Base-by-base conservation (phyloP, 768 basidiomycete species). In the Pseudohyphozyma bogoriensis region DNA sequence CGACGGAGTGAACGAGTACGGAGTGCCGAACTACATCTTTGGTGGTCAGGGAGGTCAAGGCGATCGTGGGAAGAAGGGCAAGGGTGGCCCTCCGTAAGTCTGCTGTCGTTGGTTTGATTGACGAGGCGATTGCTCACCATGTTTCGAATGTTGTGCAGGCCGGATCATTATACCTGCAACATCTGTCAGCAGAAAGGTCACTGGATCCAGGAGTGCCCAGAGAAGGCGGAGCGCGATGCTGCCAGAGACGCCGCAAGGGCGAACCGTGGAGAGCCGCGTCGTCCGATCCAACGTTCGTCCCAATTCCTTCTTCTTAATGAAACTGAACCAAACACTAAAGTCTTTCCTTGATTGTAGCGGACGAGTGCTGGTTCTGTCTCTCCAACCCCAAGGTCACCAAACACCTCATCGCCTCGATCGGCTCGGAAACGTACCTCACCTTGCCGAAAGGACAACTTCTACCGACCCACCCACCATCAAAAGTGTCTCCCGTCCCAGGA, bases 341-440 rank as follows among this genome's bases (percentile, higher is more conserved):
- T 45, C 22, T 47, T 24, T 15, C 33, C 32, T n/a, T n/a, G 4
- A 46, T 15, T 65, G 50, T 70, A 89, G 88, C 89, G 66, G 87
- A 87, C 58, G 87, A 91, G 73, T 96, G 93, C 74, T 97, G 93
- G 93, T 97, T 99, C 77, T 99, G 95, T 73, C 74, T 99, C 55
- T 92, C 89, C 44, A 96, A 96, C 71, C 92, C 93, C 1, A 84
- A 82, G 67, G 78, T 97, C 40, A 85, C 88, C 84, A 99, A 97
- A 76, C 89, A 97, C 70, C 82, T 97, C 64, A 92, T 99, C 64
- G 87, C 91, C 35, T 84, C 88, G 0, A 95, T 99, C 70, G 95
- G 92, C 18, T 73, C 79, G 9, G 95, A 99, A 74, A 89, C 88
- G 70, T 99, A 99, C 76, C 75, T 96, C 51, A 92, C 95, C 0